Percentiles rank a stretch among this genome's conserved stretches.
These are phyloP conservation scores for Dissophora ornata DNA, from an alignment of 192 early-diverging fungal genomes.

Conservation along the genomic window DNA sequence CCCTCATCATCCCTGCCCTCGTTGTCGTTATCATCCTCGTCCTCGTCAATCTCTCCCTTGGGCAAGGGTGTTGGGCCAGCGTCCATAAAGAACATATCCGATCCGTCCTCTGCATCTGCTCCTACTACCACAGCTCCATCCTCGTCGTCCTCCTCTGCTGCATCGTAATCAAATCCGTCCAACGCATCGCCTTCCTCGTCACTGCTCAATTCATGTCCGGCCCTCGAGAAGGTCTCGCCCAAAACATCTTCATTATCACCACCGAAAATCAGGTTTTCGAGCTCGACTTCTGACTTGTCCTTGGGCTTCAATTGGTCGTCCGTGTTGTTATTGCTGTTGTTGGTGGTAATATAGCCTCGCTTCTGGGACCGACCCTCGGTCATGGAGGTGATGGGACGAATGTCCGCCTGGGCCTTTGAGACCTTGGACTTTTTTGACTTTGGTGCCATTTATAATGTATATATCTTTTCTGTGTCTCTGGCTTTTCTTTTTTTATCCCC, in stretches of 20 bases:
- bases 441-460: too few species aligned
- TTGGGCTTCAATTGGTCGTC: conserved; percentile 56
- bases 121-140: conserved; percentile 10
- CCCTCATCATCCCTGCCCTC: conserved; percentile 3
- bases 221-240: conserved; percentile 42
- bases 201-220: conserved; percentile 50
- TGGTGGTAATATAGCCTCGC: neutral
- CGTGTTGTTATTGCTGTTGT: conserved; percentile 15
- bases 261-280: conserved; percentile 86
- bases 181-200: conserved; percentile 56
- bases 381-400: conserved; percentile 30
- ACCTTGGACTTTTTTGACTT: conserved; percentile 34
- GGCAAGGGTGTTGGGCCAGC: conserved; percentile 30
- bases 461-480: too few species aligned
- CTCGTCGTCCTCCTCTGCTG: conserved; percentile 23
- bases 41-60: conserved; percentile 30
- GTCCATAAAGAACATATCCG: conserved; percentile 57
- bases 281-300: conserved; percentile 74
- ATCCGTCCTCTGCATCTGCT: conserved; percentile 16
- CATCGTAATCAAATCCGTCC: conserved; percentile 41
- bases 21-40: conserved; percentile 20
- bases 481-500: too few species aligned
- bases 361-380: conserved; percentile 9
- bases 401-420: conserved; percentile 8
- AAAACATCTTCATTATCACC: conserved; percentile 65